Evolutionary conservation across 345 rosid genomes (phyloP).

Genomic region (Hirschfeldia incana): DNA sequence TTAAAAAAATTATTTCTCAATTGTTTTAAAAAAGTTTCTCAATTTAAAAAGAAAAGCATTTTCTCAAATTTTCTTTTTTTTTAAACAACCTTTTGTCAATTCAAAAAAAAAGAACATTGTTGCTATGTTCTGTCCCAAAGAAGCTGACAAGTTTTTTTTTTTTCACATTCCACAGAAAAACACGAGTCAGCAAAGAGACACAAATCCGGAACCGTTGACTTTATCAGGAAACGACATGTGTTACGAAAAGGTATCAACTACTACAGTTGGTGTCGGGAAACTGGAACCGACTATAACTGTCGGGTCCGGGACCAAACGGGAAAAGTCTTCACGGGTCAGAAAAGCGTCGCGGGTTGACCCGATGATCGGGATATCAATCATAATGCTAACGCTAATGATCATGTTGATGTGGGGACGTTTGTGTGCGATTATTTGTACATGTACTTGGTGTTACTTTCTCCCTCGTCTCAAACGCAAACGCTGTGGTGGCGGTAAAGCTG

Average conservation of each 20-base stretch:
- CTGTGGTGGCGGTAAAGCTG: not conserved
- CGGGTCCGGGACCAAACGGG: not conserved
- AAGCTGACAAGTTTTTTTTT: not conserved
- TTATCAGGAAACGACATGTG: slow-evolving; percentile 9
- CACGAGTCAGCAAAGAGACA: slow-evolving; percentile 20
- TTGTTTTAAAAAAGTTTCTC: too few species aligned
- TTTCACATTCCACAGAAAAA: not conserved
- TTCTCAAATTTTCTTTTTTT: too few species aligned
- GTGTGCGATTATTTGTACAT: slow-evolving; percentile 65
- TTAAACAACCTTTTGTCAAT: not conserved
- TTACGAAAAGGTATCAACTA: slow-evolving; percentile 15
- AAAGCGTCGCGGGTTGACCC: slow-evolving; percentile 39
- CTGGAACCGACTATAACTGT: slow-evolving; percentile 12
- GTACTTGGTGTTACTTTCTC: slow-evolving; percentile 56
- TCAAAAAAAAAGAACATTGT: too few species aligned
- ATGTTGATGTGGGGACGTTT: slow-evolving; percentile 60
- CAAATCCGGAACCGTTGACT: slow-evolving; percentile 28
- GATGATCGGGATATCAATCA: slow-evolving; percentile 52
- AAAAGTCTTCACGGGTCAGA: slow-evolving; percentile 5
- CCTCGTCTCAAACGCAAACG: slow-evolving; percentile 42
- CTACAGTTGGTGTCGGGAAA: slow-evolving; percentile 34
- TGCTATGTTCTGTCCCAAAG: not conserved
- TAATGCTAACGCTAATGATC: slow-evolving; percentile 54
- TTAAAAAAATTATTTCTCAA: too few species aligned
- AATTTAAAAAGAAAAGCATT: too few species aligned